Evolutionary conservation across 306 rosid genomes (phyloP), one percentile per base, ranked within the genome.

Genomic region (Urtica urens): DNA sequence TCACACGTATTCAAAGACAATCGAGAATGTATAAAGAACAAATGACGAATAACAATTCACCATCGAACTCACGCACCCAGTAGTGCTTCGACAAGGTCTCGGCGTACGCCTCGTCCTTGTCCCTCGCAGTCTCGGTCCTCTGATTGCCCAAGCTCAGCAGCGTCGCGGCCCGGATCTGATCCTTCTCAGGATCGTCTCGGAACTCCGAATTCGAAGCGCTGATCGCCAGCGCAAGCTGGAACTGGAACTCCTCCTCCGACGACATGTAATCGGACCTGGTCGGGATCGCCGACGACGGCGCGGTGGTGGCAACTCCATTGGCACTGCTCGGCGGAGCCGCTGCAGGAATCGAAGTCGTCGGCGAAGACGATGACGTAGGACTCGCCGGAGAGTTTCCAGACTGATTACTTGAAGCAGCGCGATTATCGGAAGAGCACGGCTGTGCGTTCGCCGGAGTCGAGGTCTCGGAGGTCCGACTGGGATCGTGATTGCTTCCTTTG

Each of bases 201-300:
- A 50, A 62, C 24, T 85, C 94, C 13, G 95, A 90, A 76, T 90
- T 90, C 33, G 99, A 90, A 43, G 95, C 99, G 53, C 99, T 90
- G 60, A 90, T 90, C 27, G 99, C 99, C 48, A 90, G 79, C 72
- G 99, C 95, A 20, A 90, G 81, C 81, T 90, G 99, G 27, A 84
- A 68, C 87, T 90, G 99, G 69, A 75, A 90, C 67, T 90, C 95
- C 78, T 90, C 99, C 64, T 90, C 99, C 13, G 92, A 85, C 38
- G 81, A 72, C 73, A 90, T 75, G 57, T 66, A 85, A 37, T 90
- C 99, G 2, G 77, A 65, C 43, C 77, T 74, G 38, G 62, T 73
- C 14, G 72, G 65, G 45, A 34, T 19, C 23, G 63, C 34, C 15
- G 72, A 21, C 15, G 62, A n/a, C 1, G 73, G 55, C 2, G 33